Evolutionary conservation across 371 early-diverging fungal species (phyloP), one percentile per base, ranked within the genome.

Genomic region (Sporodiniella umbellata): DNA sequence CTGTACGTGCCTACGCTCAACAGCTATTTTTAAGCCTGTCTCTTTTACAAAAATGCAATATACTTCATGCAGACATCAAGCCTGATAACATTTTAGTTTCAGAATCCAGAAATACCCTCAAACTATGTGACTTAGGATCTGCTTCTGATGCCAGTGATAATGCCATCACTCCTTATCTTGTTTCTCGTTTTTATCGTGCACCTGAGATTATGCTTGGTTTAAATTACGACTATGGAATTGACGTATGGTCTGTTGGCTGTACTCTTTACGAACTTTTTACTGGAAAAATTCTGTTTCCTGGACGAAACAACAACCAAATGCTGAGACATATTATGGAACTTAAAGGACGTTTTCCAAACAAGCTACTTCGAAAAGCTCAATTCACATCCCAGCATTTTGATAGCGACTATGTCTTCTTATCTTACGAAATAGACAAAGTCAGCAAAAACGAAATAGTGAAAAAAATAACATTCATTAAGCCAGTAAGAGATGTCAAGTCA

Each of bases 231-330:
- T 78, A 74, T 31, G 86, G 90, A 2, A 73, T 96, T 45, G 98
- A 99, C 64, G 87, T 99, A 53, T 99, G 99, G 99, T 94, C 98
- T 14, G 84, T 96, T n/a, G 99, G 93, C 4, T 96, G 93, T 66
- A 93, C 99, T 12, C 79, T 99, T 24, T 99, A 93, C 51, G 99
- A 99, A 76, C 70, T 99, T 19, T 93, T 86, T 56, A 96, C 95
- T 1, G 97, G 96, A 48, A 87, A 88, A 66, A 94, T 96, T 18
- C 63, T 98, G 53, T 96, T 96, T 61, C 91, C 97, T 8, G 99
- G 98, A 4, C 73, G 88, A 50, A 88, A 75, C 62, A 98, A 98
- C 67, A 96, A 96, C 70, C 94, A 96, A 51, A 98, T 98, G 98
- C 75, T 98, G 42, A 81, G 80, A 55, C 79, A 89, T 42, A 93